These are phyloP conservation scores for Opeltia flavorubescens DNA, from an alignment of 495 filamentous ascomycete genomes.

Conservation along the genomic window DNA sequence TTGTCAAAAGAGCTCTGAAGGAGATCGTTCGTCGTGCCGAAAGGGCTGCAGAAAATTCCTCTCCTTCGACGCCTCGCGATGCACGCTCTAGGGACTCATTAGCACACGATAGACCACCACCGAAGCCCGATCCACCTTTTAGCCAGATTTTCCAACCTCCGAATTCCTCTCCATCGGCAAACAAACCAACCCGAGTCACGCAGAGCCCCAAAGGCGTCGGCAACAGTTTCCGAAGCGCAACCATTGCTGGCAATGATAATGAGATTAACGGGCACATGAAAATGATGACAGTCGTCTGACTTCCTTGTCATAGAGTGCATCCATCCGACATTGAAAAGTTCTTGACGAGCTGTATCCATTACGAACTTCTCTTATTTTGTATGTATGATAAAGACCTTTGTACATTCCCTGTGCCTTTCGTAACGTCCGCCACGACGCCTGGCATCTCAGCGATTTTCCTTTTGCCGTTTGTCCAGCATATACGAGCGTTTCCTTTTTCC, in stretches of 20 bases:
- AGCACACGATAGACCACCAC: slow-evolving; percentile 19
- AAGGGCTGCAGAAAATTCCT: slow-evolving; percentile 48
- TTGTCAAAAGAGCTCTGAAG: slow-evolving; percentile 56
- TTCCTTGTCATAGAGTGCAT: not conserved
- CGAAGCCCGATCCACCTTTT: slow-evolving; percentile 38
- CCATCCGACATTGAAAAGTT: not conserved
- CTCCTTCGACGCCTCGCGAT: slow-evolving; percentile 30
- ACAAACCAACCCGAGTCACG: slow-evolving; percentile 16
- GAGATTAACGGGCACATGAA: slow-evolving; percentile 45
- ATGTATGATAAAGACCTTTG: not conserved
- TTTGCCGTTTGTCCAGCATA: not conserved
- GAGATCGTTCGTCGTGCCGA: slow-evolving; percentile 71
- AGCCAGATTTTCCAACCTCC: slow-evolving; percentile 50
- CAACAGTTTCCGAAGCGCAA: slow-evolving; percentile 34
- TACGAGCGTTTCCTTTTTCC: not conserved
- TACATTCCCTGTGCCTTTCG: not conserved
- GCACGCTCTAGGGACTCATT: slow-evolving; percentile 23
- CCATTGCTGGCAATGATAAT: slow-evolving; percentile 34
- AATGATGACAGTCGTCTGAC: slow-evolving; percentile 50
- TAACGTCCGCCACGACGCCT: no score
- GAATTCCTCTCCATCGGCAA: slow-evolving; percentile 29
- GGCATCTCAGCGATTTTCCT: not conserved
- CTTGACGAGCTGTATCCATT: not conserved
- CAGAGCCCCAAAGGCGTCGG: slow-evolving; percentile 27
- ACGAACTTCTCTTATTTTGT: not conserved